Conservation (phyloP, 768 basidiomycete genomes). For the Tulasnella sp. region DNA sequence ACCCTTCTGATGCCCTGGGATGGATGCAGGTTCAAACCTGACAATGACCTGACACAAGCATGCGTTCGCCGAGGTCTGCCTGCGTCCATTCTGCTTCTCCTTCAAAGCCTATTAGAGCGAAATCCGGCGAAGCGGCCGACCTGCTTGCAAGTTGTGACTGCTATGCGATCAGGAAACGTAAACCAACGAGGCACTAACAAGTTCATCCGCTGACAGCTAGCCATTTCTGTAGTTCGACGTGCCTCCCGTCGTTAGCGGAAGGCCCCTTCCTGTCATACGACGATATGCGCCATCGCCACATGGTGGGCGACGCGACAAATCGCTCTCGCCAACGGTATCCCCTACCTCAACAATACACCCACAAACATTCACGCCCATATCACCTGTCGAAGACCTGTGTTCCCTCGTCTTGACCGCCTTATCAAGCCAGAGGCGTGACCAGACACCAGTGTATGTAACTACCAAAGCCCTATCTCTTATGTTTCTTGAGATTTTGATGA, state of each 20-base stretch:
- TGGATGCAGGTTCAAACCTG: constrained; percentile 4
- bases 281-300: background rate
- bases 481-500: background rate
- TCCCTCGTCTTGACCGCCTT: background rate
- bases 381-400: background rate
- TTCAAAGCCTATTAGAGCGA: constrained; percentile 9
- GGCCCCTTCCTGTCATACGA: background rate
- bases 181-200: background rate
- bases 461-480: too few species aligned
- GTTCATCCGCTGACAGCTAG: background rate
- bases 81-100: background rate
- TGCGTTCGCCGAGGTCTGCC: background rate
- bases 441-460: background rate
- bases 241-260: background rate
- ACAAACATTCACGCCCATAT: background rate
- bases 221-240: background rate
- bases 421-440: background rate
- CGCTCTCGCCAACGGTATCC: background rate
- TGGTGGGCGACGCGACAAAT: background rate
- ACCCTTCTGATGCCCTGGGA: background rate
- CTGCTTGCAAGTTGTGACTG: constrained; percentile 2
- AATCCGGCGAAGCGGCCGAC: constrained; percentile 2
- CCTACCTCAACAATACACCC: background rate
- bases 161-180: constrained; percentile 11
- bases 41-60: background rate